phyloP scores from a whole-genome alignment of 495 filamentous ascomycete species.

The Penicillium turbatum region DNA sequence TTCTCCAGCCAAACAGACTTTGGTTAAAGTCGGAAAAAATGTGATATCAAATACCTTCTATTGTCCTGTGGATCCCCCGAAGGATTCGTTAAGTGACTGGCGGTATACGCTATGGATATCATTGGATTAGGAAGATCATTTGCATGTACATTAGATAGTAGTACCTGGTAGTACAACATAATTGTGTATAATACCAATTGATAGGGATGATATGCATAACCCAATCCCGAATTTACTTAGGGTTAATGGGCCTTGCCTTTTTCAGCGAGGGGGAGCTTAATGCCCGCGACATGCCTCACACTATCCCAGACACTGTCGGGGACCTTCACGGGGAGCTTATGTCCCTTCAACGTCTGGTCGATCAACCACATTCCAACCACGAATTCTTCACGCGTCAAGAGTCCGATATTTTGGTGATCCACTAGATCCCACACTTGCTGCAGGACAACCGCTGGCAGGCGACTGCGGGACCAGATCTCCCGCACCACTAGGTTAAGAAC shows the following conservation, averaged over 20 bases:
- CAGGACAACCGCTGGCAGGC: conserved; percentile 62
- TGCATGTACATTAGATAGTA: no score
- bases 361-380: conserved; percentile 95
- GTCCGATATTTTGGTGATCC: conserved; percentile 56
- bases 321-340: conserved; percentile 78
- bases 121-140: no score
- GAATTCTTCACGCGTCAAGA: conserved; percentile 74
- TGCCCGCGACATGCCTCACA: conserved; percentile 55
- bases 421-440: conserved; percentile 86
- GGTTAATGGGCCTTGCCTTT: conserved; percentile 8
- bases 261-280: conserved; percentile 25
- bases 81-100: background rate
- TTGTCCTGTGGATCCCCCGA: background rate
- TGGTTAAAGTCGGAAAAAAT: background rate
- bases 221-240: background rate
- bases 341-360: conserved; percentile 81
- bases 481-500: conserved; percentile 76
- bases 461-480: conserved; percentile 81
- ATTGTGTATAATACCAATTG: background rate
- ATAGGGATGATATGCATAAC: background rate
- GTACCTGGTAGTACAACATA: no score
- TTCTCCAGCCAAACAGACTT: background rate
- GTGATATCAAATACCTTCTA: background rate
- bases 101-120: background rate
- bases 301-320: conserved; percentile 83